phyloP scores from a whole-genome alignment of 1,139 yeast genomes.

The Yamadazyma triangularis region DNA sequence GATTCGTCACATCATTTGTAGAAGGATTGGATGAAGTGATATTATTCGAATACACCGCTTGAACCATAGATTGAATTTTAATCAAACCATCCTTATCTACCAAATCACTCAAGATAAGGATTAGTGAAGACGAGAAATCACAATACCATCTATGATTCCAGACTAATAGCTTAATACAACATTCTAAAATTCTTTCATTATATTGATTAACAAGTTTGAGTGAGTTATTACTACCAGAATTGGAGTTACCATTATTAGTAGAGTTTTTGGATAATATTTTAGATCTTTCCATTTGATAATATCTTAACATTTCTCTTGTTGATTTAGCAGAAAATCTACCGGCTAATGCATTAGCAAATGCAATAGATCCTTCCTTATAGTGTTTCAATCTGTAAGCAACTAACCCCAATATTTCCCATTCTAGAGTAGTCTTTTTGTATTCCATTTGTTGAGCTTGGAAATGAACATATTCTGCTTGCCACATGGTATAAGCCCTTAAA shows the following conservation, averaged over 20 bases:
- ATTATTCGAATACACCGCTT: conserved; percentile 57
- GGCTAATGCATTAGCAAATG: conserved; percentile 72
- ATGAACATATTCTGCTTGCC: conserved; percentile 80
- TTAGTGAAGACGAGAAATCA: conserved; percentile 73
- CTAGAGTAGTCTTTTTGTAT: conserved; percentile 75
- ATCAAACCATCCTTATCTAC: conserved; percentile 75
- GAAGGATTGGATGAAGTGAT: conserved; percentile 17
- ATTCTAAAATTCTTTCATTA: conserved; percentile 62
- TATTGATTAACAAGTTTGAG: conserved; percentile 45
- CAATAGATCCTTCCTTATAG: conserved; percentile 74
- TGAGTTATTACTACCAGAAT: conserved; percentile 14
- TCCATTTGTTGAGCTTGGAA: conserved; percentile 70
- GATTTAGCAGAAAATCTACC: conserved; percentile 82
- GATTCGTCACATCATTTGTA: conserved; percentile 15
- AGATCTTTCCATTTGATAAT: conserved; percentile 49
- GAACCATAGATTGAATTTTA: conserved; percentile 71
- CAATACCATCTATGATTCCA: conserved; percentile 99
- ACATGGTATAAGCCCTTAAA: conserved; percentile 74
- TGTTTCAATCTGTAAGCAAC: conserved; percentile 78
- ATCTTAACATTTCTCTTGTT: conserved; percentile 68
- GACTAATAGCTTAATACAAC: conserved; percentile 71
- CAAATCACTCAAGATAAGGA: conserved; percentile 52
- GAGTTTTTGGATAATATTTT: conserved; percentile 31
- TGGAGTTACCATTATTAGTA: conserved; percentile 11
- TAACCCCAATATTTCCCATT: conserved; percentile 90